A percentile compares a stretch with the other conserved stretches of the same genome.
Evolutionary conservation across 352 stramenopile genomes (phyloP).

Genomic region (Phytophthora vignae): DNA sequence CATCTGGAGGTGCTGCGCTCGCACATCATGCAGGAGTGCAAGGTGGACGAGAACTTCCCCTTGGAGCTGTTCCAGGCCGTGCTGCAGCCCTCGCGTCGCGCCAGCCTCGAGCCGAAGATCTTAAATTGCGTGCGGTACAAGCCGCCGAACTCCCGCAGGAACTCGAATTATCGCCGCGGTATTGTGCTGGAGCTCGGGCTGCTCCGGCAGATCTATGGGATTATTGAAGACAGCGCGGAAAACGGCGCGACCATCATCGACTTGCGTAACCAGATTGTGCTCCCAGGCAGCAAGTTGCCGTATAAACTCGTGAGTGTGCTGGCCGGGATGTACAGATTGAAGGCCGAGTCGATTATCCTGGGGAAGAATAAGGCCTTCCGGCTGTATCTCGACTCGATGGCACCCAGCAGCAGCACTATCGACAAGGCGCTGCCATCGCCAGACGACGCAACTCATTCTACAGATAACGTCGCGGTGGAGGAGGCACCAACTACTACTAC

Average conservation of each 20-base stretch:
- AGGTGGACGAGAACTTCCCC: constrained; percentile 61
- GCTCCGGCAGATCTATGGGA: constrained; percentile 71
- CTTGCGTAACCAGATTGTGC: constrained; percentile 71
- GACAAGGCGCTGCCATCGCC: constrained; percentile 13
- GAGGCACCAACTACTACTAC: no score
- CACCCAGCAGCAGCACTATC: constrained; percentile 9
- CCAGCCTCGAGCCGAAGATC: constrained; percentile 72
- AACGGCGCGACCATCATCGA: constrained; percentile 79
- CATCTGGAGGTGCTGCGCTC: constrained; percentile 71
- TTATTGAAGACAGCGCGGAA: constrained; percentile 74
- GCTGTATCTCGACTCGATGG: constrained; percentile 58
- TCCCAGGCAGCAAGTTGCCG: constrained; percentile 79
- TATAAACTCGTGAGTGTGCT: constrained; percentile 81
- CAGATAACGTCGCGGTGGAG: constrained; percentile 15
- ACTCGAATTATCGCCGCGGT: constrained; percentile 29
- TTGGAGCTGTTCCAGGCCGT: constrained; percentile 83
- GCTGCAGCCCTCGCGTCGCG: constrained; percentile 62
- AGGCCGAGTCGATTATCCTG: constrained; percentile 77
- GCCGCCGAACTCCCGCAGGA: constrained; percentile 23
- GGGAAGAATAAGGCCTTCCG: constrained; percentile 87
- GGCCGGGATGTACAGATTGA: constrained; percentile 74
- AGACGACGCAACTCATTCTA: constrained; percentile 7
- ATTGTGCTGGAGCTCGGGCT: constrained; percentile 76
- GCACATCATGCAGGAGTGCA: constrained; percentile 76
- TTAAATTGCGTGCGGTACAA: constrained; percentile 85